Evolutionary conservation across 495 filamentous ascomycete species (phyloP).

Genomic region (Neurospora sp.): DNA sequence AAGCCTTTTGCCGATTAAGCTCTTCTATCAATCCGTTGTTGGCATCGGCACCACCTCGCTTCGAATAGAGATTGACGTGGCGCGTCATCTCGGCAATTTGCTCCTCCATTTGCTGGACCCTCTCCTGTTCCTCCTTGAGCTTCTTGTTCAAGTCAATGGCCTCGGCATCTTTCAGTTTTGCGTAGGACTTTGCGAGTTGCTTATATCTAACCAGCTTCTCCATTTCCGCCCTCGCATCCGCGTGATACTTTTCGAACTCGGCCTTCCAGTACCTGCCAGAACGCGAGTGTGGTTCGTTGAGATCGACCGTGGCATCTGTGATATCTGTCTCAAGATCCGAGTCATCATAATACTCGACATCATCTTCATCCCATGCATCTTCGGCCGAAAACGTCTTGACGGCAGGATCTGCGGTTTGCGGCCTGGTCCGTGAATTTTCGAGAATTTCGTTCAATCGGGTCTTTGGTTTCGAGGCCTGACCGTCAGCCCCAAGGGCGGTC

Average conservation of each 20-base stretch:
- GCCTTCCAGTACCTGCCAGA: constrained; percentile 93
- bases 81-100: constrained; percentile 52
- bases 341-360: constrained; percentile 17
- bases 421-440: constrained; percentile 29
- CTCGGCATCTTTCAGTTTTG: constrained; percentile 79
- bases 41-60: constrained; percentile 34
- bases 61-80: constrained; percentile 32
- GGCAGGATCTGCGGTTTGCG: constrained; percentile 12
- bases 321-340: constrained; percentile 41
- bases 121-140: constrained; percentile 53
- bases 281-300: constrained; percentile 69
- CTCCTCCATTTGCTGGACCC: constrained; percentile 40
- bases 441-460: constrained; percentile 47
- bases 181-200: constrained; percentile 77
- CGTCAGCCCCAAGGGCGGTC: constrained; percentile 38
- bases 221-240: constrained; percentile 68
- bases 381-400: constrained; percentile 20
- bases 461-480: constrained; percentile 37
- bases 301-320: constrained; percentile 62
- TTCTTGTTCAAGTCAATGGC: constrained; percentile 61
- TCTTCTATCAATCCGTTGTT: constrained; percentile 43
- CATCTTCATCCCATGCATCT: constrained; percentile 33
- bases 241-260: constrained; percentile 74
- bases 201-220: constrained; percentile 71
- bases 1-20: constrained; percentile 54